A percentile compares a stretch with the other conserved stretches of the same genome.
Conservation (phyloP, 257 asterid genomes). For the Nicotiana paniculata region DNA sequence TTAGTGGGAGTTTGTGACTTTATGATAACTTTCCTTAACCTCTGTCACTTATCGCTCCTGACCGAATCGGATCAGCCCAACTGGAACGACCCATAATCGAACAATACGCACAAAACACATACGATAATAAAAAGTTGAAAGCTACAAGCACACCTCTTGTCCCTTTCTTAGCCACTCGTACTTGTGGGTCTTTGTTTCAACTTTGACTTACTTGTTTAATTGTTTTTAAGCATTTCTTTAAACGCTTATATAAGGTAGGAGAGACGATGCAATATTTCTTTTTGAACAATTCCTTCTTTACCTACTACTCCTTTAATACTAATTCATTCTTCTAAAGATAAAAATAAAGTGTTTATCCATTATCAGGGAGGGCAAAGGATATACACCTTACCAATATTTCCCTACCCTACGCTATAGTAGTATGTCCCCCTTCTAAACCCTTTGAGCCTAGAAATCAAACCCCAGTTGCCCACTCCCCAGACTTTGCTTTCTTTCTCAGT, state of each 20-base stretch:
- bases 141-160: slow-evolving; percentile 42
- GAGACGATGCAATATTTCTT: slow-evolving; percentile 7
- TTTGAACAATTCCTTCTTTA: not conserved
- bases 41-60: too few relatives aligned
- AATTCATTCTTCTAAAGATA: too few relatives aligned
- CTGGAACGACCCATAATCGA: too few relatives aligned
- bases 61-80: too few relatives aligned
- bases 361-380: not conserved
- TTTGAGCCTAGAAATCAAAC: slow-evolving; percentile 5
- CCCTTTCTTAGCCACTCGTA: slow-evolving; percentile 54
- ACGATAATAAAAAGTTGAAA: slow-evolving; percentile 18
- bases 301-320: not conserved
- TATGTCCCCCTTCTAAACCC: not conserved
- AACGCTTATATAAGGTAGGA: slow-evolving; percentile 36
- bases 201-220: slow-evolving; percentile 15
- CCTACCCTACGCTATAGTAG: not conserved
- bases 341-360: not conserved
- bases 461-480: slow-evolving; percentile 7
- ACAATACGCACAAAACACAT: not conserved
- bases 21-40: too few relatives aligned
- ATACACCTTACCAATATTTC: not conserved
- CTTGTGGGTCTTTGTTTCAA: slow-evolving; percentile 18
- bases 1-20: too few relatives aligned
- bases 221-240: not conserved
- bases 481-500: slow-evolving; percentile 5